Conservation (phyloP, 169 alveolate genomes). For the Cryptosporidium muris region DNA sequence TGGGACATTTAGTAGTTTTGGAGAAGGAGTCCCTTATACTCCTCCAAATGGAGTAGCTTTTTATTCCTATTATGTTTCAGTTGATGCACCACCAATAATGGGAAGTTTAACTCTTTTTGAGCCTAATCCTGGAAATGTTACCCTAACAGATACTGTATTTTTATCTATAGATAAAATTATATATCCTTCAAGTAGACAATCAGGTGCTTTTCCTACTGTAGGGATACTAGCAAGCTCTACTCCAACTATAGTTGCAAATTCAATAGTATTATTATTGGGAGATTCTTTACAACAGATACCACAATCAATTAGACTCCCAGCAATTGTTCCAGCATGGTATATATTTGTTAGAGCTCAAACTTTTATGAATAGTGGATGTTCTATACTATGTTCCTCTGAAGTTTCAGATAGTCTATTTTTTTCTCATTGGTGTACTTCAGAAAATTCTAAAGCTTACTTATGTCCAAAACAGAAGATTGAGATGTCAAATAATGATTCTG, state of each 20-base stretch:
- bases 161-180: slow-evolving; percentile 24
- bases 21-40: slow-evolving; percentile 62
- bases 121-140: slow-evolving; percentile 35
- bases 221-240: slow-evolving; percentile 42
- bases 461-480: slow-evolving; percentile 52
- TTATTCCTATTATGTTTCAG: slow-evolving; percentile 40
- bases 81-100: slow-evolving; percentile 55
- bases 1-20: slow-evolving; percentile 65
- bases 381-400: slow-evolving; percentile 25
- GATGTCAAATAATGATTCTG: slow-evolving; percentile 23
- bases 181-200: slow-evolving; percentile 32
- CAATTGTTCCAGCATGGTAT: slow-evolving; percentile 29
- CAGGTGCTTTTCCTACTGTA: slow-evolving; percentile 66
- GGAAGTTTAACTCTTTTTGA: slow-evolving; percentile 29
- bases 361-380: slow-evolving; percentile 61
- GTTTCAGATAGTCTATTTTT: slow-evolving; percentile 4
- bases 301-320: slow-evolving; percentile 47
- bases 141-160: slow-evolving; percentile 41
- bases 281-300: slow-evolving; percentile 48
- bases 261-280: slow-evolving; percentile 45
- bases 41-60: slow-evolving; percentile 61
- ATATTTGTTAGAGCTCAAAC: slow-evolving; percentile 65
- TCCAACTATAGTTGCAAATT: slow-evolving; percentile 1
- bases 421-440: slow-evolving; percentile 55
- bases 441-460: slow-evolving; percentile 13